Percentiles rank a stretch among this genome's conserved stretches.
These are phyloP conservation scores for Penicillium sp. DNA, from an alignment of 2,329 filamentous ascomycete genomes.

Conservation along the genomic window DNA sequence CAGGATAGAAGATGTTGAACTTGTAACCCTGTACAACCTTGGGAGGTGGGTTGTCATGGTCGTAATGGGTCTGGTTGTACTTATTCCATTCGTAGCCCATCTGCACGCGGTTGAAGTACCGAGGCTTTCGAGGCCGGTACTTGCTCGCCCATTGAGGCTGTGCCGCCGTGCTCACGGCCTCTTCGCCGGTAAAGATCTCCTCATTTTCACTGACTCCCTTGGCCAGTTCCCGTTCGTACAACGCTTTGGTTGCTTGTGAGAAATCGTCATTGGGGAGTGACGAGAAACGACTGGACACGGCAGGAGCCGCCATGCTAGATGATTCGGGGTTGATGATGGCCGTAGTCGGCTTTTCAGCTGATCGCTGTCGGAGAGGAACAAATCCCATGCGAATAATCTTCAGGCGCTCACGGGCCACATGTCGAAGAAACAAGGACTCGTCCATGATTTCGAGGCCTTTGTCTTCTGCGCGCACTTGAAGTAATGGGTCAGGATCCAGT, in stretches of 20 bases:
- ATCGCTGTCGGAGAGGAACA: slow-evolving; percentile 59
- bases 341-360: slow-evolving; percentile 34
- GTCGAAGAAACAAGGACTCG: slow-evolving; percentile 59
- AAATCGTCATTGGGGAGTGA: slow-evolving; percentile 72
- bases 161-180: slow-evolving; percentile 65
- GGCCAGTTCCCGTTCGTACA: slow-evolving; percentile 91
- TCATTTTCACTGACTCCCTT: slow-evolving; percentile 90
- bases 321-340: slow-evolving; percentile 36
- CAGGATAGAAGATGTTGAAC: slow-evolving; percentile 99
- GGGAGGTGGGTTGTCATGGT: slow-evolving; percentile 94
- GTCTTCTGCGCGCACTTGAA: slow-evolving; percentile 65
- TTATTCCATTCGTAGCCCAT: slow-evolving; percentile 99
- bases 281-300: slow-evolving; percentile 69
- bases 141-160: slow-evolving; percentile 80
- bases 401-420: slow-evolving; percentile 57
- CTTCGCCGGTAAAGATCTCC: slow-evolving; percentile 91
- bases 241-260: slow-evolving; percentile 79
- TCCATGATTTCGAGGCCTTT: slow-evolving; percentile 60
- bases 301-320: slow-evolving; percentile 45
- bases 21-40: slow-evolving; percentile 99
- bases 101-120: slow-evolving; percentile 96
- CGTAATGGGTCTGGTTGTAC: slow-evolving; percentile 99
- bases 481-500: slow-evolving; percentile 65
- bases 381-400: slow-evolving; percentile 66
- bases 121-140: slow-evolving; percentile 85